These are phyloP conservation scores for Malbranchea zuffiana DNA, from an alignment of 2,329 filamentous ascomycete species.

Conservation along the genomic window DNA sequence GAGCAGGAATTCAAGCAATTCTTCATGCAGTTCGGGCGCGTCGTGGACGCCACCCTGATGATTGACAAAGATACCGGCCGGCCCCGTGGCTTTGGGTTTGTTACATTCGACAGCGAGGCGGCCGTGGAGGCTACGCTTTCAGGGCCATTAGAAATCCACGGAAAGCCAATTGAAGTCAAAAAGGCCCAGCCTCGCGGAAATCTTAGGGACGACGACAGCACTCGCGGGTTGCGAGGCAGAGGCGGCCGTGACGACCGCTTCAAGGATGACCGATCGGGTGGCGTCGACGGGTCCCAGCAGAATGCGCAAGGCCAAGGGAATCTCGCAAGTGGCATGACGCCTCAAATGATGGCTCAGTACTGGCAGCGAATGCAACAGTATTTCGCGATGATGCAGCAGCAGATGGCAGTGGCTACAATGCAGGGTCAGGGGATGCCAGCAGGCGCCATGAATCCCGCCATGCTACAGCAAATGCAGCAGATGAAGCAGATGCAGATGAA, in stretches of 20 bases:
- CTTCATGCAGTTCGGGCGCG: conserved; percentile 91
- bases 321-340: conserved; percentile 61
- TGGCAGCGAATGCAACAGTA: conserved; percentile 98
- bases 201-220: conserved; percentile 76
- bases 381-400: conserved; percentile 87
- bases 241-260: conserved; percentile 32
- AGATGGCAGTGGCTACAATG: conserved; percentile 52
- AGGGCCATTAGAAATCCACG: conserved; percentile 77
- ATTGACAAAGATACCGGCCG: conserved; percentile 99
- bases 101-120: conserved; percentile 92
- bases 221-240: conserved; percentile 43
- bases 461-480: conserved; percentile 66
- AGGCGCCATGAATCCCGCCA: conserved; percentile 51
- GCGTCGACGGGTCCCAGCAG: conserved; percentile 35
- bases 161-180: conserved; percentile 96
- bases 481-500: conserved; percentile 55
- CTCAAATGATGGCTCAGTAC: conserved; percentile 96
- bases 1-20: conserved; percentile 94
- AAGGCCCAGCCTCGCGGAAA: conserved; percentile 94
- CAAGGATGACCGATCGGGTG: conserved; percentile 30
- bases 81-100: conserved; percentile 91
- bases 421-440: conserved; percentile 47
- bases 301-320: conserved; percentile 33
- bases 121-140: conserved; percentile 87
- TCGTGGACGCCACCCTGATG: conserved; percentile 96